Percentiles rank a stretch among this genome's conserved stretches.
phyloP scores from a whole-genome alignment of 176 grass and related monocot species.

The Elymus sibiricus region DNA sequence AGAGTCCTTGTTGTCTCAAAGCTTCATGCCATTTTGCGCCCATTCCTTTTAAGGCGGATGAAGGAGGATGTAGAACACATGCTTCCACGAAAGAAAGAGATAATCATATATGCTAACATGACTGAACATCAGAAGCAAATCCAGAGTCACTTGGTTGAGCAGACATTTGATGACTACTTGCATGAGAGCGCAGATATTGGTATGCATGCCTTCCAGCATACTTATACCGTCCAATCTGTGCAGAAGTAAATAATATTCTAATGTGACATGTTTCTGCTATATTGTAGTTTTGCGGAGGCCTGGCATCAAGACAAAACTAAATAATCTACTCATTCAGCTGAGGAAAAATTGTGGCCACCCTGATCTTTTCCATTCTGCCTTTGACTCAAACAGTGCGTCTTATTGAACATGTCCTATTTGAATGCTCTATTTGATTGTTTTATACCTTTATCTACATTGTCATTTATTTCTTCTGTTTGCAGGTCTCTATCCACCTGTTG shows the following conservation, averaged over 20 bases:
- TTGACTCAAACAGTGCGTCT: slow-evolving; percentile 41
- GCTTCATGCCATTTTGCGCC: slow-evolving; percentile 89
- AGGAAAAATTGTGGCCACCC: slow-evolving; percentile 88
- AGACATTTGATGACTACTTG: slow-evolving; percentile 75
- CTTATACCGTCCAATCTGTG: background rate
- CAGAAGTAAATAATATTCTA: slow-evolving; percentile 1
- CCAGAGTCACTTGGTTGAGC: slow-evolving; percentile 75
- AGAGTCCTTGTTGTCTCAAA: slow-evolving; percentile 81
- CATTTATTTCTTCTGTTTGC: background rate
- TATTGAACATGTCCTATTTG: background rate
- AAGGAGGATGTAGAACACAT: slow-evolving; percentile 93
- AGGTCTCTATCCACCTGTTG: slow-evolving; percentile 77
- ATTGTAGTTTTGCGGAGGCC: slow-evolving; percentile 46
- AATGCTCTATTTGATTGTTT: background rate
- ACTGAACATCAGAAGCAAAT: slow-evolving; percentile 83
- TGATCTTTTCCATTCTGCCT: slow-evolving; percentile 78
- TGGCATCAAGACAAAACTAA: slow-evolving; percentile 70
- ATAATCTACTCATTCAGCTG: slow-evolving; percentile 80
- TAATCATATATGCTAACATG: slow-evolving; percentile 96
- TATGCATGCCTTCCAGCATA: slow-evolving; percentile 11
- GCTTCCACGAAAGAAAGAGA: slow-evolving; percentile 96
- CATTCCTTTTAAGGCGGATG: slow-evolving; percentile 92
- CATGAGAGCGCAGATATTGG: slow-evolving; percentile 59
- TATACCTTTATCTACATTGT: background rate
- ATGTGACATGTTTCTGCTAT: slow-evolving; percentile 15